These are phyloP conservation scores for Sclerotinia glacialis DNA, from an alignment of 2,329 filamentous ascomycete species.

Conservation along the genomic window DNA sequence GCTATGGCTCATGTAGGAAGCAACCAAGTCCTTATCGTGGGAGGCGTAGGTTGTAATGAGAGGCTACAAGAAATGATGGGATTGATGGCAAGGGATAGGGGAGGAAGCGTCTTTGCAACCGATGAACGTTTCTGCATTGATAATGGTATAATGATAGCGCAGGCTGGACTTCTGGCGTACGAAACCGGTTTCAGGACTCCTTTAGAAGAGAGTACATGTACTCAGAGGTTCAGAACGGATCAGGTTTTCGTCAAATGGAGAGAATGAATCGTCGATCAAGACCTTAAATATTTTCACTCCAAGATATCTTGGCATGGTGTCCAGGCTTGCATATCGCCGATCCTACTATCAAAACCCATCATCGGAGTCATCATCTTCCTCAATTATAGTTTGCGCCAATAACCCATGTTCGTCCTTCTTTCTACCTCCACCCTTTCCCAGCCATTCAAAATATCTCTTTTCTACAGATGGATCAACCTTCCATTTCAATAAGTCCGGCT, in stretches of 20 bases:
- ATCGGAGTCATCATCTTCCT: slow-evolving; percentile 64
- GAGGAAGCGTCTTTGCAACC: slow-evolving; percentile 88
- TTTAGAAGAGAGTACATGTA: slow-evolving; percentile 79
- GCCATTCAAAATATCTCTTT: slow-evolving; percentile 35
- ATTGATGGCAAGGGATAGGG: slow-evolving; percentile 82
- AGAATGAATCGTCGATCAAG: slow-evolving; percentile 43
- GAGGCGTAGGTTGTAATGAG: slow-evolving; percentile 93
- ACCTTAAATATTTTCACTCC: neutral
- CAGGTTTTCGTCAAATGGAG: slow-evolving; percentile 79
- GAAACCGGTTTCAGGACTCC: slow-evolving; percentile 74
- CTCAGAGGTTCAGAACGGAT: slow-evolving; percentile 78
- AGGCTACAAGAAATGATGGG: slow-evolving; percentile 98
- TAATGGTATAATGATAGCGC: slow-evolving; percentile 99
- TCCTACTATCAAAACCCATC: slow-evolving; percentile 31
- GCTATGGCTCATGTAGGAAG: slow-evolving; percentile 98
- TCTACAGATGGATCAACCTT: slow-evolving; percentile 25
- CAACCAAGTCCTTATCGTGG: slow-evolving; percentile 87
- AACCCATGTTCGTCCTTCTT: slow-evolving; percentile 45
- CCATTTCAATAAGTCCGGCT: slow-evolving; percentile 23
- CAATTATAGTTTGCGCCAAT: slow-evolving; percentile 65
- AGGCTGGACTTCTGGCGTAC: slow-evolving; percentile 85
- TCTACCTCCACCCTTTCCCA: slow-evolving; percentile 32
- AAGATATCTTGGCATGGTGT: neutral
- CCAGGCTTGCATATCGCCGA: neutral
- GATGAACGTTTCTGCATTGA: slow-evolving; percentile 98